Evolutionary conservation across 2,329 filamentous ascomycete species (phyloP).

Genomic region (Hortaea sp.): DNA sequence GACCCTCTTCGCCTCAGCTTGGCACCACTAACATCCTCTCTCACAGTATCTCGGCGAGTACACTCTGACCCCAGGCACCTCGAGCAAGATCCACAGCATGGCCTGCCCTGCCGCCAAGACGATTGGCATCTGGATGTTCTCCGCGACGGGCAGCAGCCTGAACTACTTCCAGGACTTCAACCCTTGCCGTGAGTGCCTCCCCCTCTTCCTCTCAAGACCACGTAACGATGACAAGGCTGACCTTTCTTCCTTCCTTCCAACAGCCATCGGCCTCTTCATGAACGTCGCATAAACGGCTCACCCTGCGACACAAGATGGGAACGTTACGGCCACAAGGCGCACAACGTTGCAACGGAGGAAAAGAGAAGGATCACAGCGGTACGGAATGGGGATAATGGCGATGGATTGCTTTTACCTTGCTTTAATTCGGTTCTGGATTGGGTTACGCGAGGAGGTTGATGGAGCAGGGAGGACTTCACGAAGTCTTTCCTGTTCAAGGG

Average conservation of each 20-base stretch:
- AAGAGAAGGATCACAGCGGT: too few species aligned
- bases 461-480: background rate
- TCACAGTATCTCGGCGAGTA: constrained; percentile 32
- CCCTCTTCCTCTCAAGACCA: too few species aligned
- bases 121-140: constrained; percentile 44
- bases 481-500: background rate
- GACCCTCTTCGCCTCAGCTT: too few species aligned
- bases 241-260: too few species aligned
- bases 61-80: constrained; percentile 24
- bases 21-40: too few species aligned
- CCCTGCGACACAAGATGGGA: background rate
- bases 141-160: constrained; percentile 41
- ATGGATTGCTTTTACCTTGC: too few species aligned
- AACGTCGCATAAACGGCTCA: background rate
- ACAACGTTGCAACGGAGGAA: too few species aligned
- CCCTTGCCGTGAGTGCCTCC: constrained; percentile 19
- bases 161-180: constrained; percentile 58
- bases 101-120: constrained; percentile 44
- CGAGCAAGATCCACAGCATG: constrained; percentile 3
- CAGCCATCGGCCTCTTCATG: constrained; percentile 3
- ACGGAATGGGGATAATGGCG: too few species aligned
- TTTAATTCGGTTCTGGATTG: background rate
- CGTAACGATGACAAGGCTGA: too few species aligned
- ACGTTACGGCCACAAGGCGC: too few species aligned
- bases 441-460: background rate